Base-by-base conservation (phyloP, 441 rosid genomes). In the Aquilaria agallochum region DNA sequence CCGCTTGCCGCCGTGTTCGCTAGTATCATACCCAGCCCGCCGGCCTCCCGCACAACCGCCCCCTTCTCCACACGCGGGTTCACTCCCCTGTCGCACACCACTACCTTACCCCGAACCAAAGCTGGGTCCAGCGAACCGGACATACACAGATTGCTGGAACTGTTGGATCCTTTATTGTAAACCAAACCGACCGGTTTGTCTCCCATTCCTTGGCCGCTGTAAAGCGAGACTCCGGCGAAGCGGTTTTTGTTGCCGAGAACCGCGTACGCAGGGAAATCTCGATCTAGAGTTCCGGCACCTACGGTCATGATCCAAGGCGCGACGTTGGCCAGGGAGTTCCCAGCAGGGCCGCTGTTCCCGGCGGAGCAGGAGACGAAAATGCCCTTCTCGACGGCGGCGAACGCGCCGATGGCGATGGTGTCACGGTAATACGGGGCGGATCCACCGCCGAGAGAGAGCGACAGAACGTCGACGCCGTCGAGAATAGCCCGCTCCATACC, bases 261-360 rank as follows among this genome's bases (percentile, higher is more conserved):
- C 0, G 77, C 90, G 34, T 60, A 81, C 34, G 97, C 97, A 3
- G 95, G 95, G 36, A 90, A 90, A 67, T 90, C 89, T 5, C 97
- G 80, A 61, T 90, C 97, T 13, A 90, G 58, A 1, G 97, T 87
- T 5, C 95, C 95, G 2, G 97, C 97, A 7, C 97, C 97, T 2
- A 90, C 95, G 1, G 95, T 90, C 89, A 84, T 78, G 54, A 87
- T 86, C 97, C 97, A 90, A 1, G 97, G 97, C 5, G 97, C 95
- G 55, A 83, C 89, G 56, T 90, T 90, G 2, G 89, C 89, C 11
- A 90, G 62, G 0, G 86, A 72, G 1, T 83, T 80, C 65, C 64
- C 60, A 0, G 58, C 34, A 0, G 97, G 95, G 50, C 97, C 97
- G 34, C 85, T 74, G 66, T 90, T 90, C 0, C 97, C 97, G 9